These are phyloP conservation scores for Thymus quinquecostatus DNA, from an alignment of 257 asterid genomes.

Conservation along the genomic window DNA sequence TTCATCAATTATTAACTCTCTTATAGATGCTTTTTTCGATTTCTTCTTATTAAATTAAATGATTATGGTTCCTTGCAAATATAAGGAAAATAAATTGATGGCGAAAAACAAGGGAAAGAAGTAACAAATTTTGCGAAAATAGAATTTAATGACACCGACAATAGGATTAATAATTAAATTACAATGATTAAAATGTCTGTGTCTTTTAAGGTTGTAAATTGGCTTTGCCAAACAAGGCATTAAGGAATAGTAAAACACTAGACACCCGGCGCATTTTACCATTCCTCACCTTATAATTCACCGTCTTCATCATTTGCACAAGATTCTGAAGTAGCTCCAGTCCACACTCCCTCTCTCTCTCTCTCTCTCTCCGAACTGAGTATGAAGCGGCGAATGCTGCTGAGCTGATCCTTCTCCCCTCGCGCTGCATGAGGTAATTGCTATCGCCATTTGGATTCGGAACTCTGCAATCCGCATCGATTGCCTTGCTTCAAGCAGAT, in stretches of 20 bases:
- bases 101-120: background rate
- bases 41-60: background rate
- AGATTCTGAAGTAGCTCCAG: conserved; percentile 25
- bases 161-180: background rate
- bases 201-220: background rate
- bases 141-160: background rate
- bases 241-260: background rate
- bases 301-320: conserved; percentile 37
- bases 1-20: background rate
- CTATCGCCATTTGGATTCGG: conserved; percentile 31
- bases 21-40: background rate
- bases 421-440: conserved; percentile 27
- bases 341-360: conserved; percentile 4
- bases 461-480: conserved; percentile 34
- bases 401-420: conserved; percentile 30
- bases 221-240: conserved; percentile 24
- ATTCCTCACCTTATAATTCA: conserved; percentile 23
- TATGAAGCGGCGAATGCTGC: conserved; percentile 31
- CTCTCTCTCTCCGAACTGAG: conserved; percentile 16
- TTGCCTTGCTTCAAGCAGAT: conserved; percentile 39
- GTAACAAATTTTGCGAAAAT: background rate
- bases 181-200: background rate
- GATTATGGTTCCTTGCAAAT: too few relatives aligned
- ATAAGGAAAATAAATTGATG: too few relatives aligned
- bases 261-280: conserved; percentile 44